These are phyloP conservation scores for Cucumis sativus DNA, from an alignment of 306 rosid species.

Conservation along the genomic window Cucumber_9930_V3 NC_026659.2:8314001-8314500, in stretches of 20 bases:
- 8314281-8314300: neutral
- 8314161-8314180: too few relatives aligned
- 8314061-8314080: too few relatives aligned
- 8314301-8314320: conserved; percentile 2
- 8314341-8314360: neutral
- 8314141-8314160: too few relatives aligned
- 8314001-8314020: too few relatives aligned
- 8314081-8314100: too few relatives aligned
- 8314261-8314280: neutral
- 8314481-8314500: neutral
- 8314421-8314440: neutral
- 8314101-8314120: too few relatives aligned
- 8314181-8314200: too few relatives aligned
- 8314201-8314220: too few relatives aligned
- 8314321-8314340: neutral
- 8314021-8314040: too few relatives aligned
- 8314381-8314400: neutral
- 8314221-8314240: neutral
- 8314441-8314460: neutral
- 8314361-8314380: neutral
- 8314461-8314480: neutral
- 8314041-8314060: too few relatives aligned
- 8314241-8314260: neutral
- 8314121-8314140: too few relatives aligned
- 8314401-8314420: neutral